phyloP scores from a whole-genome alignment of 805 yeast genomes.

The Ogataea zsoltii region DNA sequence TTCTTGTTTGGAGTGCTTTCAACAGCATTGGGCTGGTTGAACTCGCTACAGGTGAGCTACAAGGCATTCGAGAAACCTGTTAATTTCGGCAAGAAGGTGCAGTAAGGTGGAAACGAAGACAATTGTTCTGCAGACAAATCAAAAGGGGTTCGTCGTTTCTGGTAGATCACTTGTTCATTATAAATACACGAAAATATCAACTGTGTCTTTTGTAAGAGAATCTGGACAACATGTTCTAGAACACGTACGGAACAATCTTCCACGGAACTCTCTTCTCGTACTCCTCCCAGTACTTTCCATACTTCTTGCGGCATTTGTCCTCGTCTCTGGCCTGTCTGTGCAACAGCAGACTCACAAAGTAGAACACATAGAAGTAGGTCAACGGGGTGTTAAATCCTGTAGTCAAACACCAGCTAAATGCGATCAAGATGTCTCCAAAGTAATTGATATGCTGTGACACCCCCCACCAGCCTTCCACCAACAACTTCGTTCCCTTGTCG shows the following conservation, averaged over 20 bases:
- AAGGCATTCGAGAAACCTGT: constrained; percentile 76
- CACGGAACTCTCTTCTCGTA: constrained; percentile 83
- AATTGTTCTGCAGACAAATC: too few species aligned
- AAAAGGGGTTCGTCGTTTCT: too few species aligned
- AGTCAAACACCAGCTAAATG: constrained; percentile 89
- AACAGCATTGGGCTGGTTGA: constrained; percentile 70
- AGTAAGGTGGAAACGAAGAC: too few species aligned
- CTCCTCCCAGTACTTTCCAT: constrained; percentile 82
- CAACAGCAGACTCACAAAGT: constrained; percentile 76
- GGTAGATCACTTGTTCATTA: background rate
- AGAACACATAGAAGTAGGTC: constrained; percentile 84
- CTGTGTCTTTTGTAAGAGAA: background rate
- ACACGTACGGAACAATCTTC: constrained; percentile 85
- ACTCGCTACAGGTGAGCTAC: constrained; percentile 73
- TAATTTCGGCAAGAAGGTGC: constrained; percentile 49
- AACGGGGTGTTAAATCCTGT: constrained; percentile 80
- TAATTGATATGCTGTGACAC: constrained; percentile 90
- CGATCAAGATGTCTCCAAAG: constrained; percentile 92
- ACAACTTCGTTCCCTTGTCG: constrained; percentile 71
- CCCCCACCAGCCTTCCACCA: constrained; percentile 97
- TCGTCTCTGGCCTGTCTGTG: constrained; percentile 94
- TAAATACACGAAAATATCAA: constrained; percentile 2
- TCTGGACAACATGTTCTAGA: constrained; percentile 51
- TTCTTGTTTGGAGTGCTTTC: constrained; percentile 57
- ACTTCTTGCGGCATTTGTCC: constrained; percentile 82